phyloP scores from a whole-genome alignment of 345 rosid genomes.

The Tarenaya hassleriana region DNA sequence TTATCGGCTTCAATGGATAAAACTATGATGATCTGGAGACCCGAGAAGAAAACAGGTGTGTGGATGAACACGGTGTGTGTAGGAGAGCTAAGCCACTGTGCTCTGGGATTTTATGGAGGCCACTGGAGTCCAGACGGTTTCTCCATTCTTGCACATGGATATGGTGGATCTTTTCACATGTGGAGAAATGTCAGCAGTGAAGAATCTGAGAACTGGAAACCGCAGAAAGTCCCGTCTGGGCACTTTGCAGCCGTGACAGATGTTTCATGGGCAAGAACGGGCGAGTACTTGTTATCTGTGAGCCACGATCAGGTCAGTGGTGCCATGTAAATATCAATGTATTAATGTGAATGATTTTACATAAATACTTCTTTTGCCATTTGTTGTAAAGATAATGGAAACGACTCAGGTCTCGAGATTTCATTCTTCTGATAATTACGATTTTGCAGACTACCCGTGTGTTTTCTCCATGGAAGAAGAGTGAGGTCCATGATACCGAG shows the following conservation, averaged over 20 bases:
- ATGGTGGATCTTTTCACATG: slow-evolving; percentile 85
- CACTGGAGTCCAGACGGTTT: slow-evolving; percentile 74
- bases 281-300: slow-evolving; percentile 75
- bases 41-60: slow-evolving; percentile 74
- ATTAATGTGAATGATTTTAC: background rate
- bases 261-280: slow-evolving; percentile 66
- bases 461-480: slow-evolving; percentile 72
- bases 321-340: background rate
- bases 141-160: slow-evolving; percentile 84
- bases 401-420: background rate
- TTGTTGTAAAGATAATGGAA: background rate
- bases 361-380: background rate
- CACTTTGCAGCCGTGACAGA: slow-evolving; percentile 83
- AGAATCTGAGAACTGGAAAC: slow-evolving; percentile 71
- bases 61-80: slow-evolving; percentile 98
- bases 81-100: slow-evolving; percentile 94
- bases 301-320: slow-evolving; percentile 85
- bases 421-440: background rate
- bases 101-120: slow-evolving; percentile 95
- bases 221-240: slow-evolving; percentile 82
- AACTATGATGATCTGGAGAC: slow-evolving; percentile 99
- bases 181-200: slow-evolving; percentile 60
- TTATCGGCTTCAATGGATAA: slow-evolving; percentile 96
- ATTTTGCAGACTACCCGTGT: slow-evolving; percentile 62
- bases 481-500: slow-evolving; percentile 26